These are phyloP conservation scores for Fusarium vanettenii DNA, from an alignment of 2,329 filamentous ascomycete species.

Conservation along the genomic window DNA sequence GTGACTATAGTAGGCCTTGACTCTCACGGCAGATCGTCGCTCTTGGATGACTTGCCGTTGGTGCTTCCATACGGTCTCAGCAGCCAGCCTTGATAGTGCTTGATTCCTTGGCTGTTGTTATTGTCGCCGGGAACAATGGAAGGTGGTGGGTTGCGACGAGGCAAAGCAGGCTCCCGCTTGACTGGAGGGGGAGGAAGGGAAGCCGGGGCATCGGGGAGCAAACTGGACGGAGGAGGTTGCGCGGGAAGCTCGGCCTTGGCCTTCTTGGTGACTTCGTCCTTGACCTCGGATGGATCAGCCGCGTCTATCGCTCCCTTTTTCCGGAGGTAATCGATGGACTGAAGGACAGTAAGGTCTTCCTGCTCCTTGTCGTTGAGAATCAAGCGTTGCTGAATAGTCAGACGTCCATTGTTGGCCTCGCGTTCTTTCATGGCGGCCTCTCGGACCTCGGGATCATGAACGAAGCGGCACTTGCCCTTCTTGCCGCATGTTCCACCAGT, in stretches of 20 bases:
- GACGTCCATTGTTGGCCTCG: slow-evolving; percentile 72
- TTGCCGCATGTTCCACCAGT: slow-evolving; percentile 77
- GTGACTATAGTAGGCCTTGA: not conserved
- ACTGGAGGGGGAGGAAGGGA: slow-evolving; percentile 52
- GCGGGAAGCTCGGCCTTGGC: slow-evolving; percentile 24
- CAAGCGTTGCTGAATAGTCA: slow-evolving; percentile 74
- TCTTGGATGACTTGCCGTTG: slow-evolving; percentile 46
- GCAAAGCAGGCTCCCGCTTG: slow-evolving; percentile 46
- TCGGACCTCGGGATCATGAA: slow-evolving; percentile 72
- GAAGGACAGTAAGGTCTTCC: slow-evolving; percentile 73
- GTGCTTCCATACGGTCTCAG: slow-evolving; percentile 51
- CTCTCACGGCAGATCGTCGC: slow-evolving; percentile 48
- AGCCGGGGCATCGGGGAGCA: slow-evolving; percentile 53
- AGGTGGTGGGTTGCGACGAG: slow-evolving; percentile 49
- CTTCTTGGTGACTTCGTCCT: slow-evolving; percentile 30
- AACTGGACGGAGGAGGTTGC: slow-evolving; percentile 41
- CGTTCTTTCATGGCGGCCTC: slow-evolving; percentile 73
- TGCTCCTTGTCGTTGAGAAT: slow-evolving; percentile 76
- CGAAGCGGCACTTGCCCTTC: slow-evolving; percentile 81
- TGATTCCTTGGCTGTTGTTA: slow-evolving; percentile 47
- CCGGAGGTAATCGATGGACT: slow-evolving; percentile 74
- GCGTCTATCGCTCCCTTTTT: slow-evolving; percentile 65
- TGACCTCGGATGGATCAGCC: slow-evolving; percentile 23
- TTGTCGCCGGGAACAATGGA: slow-evolving; percentile 46
- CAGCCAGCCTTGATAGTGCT: slow-evolving; percentile 54